Conservation (phyloP, 495 filamentous ascomycete species). For the Penicillium dipodomyicola region DNA sequence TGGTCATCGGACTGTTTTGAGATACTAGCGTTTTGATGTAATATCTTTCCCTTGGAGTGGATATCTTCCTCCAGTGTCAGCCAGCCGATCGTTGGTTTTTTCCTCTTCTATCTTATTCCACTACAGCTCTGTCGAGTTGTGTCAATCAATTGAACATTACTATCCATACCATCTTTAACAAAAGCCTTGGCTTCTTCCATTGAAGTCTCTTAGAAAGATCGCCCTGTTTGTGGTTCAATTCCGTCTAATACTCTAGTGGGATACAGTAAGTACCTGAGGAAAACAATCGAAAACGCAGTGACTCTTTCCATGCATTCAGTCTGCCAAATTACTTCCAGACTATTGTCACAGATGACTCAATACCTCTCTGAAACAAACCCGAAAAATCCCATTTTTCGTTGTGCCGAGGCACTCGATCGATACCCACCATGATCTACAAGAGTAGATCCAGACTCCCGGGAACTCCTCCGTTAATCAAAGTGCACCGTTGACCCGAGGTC, state of each 20-base stretch:
- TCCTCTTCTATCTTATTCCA: not conserved
- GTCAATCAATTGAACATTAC: not conserved
- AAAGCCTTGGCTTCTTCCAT: not conserved
- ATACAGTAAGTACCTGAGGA: not conserved
- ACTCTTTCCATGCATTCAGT: not conserved
- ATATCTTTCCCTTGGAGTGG: slow-evolving; percentile 3
- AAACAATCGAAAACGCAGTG: not conserved
- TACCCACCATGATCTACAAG: slow-evolving; percentile 6
- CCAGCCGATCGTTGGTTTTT: not conserved
- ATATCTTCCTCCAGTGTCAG: not conserved
- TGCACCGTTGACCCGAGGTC: not conserved
- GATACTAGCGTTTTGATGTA: slow-evolving; percentile 7
- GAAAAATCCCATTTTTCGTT: not conserved
- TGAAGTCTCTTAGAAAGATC: not conserved
- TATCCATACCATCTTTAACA: not conserved
- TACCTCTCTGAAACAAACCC: not conserved
- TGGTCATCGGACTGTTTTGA: not conserved
- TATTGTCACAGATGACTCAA: not conserved
- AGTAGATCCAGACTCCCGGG: not conserved
- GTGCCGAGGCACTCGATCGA: not conserved
- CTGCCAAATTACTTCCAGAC: not conserved
- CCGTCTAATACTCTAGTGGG: no score
- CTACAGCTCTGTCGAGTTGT: not conserved
- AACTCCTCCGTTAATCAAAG: not conserved
- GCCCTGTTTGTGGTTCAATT: not conserved